Base-by-base conservation (phyloP, 2,329 filamentous ascomycete genomes). In the Acephala macrosclerotiorum region DNA sequence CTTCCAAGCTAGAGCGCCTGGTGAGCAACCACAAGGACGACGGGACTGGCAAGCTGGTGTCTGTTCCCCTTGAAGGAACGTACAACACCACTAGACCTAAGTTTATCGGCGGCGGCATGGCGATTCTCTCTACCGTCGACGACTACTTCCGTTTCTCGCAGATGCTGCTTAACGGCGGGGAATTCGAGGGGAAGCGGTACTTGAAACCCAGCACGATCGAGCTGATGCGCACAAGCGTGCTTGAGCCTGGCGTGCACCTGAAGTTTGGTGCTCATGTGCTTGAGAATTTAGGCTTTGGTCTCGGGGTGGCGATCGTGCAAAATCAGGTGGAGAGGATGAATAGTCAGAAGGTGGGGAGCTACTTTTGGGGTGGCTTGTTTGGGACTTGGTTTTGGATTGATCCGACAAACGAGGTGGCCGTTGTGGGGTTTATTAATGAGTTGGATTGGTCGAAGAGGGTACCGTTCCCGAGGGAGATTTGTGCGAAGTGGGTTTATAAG, bases 351-450 rank as follows among this genome's bases (percentile, higher is more conserved):
- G 35, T 58, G 25, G 53, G 55, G 42, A 63, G 40, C 38, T 63
- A 58, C 26, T 63, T 58, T 20, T 63, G 61, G 61, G 16, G 53
- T 51, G 61, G 61, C 18, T 38, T 63, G 55, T 63, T 51, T 53
- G 61, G 61, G 61, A 63, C 61, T 25, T 63, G 61, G 61, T 63
- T 63, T 63, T 63, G 61, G 61, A 58, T 63, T 58, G 61, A 63
- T 51, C 61, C 61, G 22, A 29, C 29, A 8, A 35, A 63, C 16
- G 53, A 63, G 3, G 40, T 63, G 38, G 20, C 58, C 8, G 61
- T 38, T 58, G 29, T 63, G n/a, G 61, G 61, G 5, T 58, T 63
- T 63, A 53, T 63, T 51, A 63, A 63, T 63, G 53, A 63, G 20
- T 5, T 58, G 20, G 53, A 63, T 63, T 57, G 53, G 60, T 14